Conservation (phyloP, 2,329 filamentous ascomycete genomes). For the Aulographum hederae region DNA sequence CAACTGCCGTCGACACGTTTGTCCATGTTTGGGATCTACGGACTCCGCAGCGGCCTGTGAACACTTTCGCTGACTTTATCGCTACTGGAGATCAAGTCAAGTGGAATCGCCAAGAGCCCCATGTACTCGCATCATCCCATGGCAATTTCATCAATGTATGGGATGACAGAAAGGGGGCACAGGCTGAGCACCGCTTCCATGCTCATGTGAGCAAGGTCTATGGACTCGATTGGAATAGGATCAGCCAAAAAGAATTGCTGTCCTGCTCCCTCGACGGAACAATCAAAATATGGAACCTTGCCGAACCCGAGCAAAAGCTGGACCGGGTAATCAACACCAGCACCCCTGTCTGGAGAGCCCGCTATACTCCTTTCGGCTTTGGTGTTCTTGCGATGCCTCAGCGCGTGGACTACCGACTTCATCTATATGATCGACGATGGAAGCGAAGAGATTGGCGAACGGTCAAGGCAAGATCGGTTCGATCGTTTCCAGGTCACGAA, state of each 20-base stretch:
- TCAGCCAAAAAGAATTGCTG: constrained; percentile 49
- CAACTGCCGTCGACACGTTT: constrained; percentile 83
- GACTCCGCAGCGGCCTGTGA: constrained; percentile 49
- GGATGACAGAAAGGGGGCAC: constrained; percentile 27
- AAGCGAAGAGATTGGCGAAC: too few species aligned
- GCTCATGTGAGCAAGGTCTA: constrained; percentile 91
- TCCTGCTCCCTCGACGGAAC: constrained; percentile 85
- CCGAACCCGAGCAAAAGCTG: constrained; percentile 37
- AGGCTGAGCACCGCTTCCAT: constrained; percentile 65
- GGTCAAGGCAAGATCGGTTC: too few species aligned
- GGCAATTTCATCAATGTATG: constrained; percentile 32
- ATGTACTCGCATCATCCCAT: constrained; percentile 79
- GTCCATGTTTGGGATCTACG: constrained; percentile 87
- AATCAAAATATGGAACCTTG: constrained; percentile 86
- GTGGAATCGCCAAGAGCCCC: constrained; percentile 74
- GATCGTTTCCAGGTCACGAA: constrained; percentile 35
- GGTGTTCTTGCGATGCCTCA: constrained; percentile 85
- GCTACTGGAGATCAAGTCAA: constrained; percentile 90
- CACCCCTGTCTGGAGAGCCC: constrained; percentile 79
- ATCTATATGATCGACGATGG: constrained; percentile 56
- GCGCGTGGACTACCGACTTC: constrained; percentile 66
- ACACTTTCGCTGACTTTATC: constrained; percentile 84
- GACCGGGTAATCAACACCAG: constrained; percentile 65
- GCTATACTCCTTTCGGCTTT: constrained; percentile 77
- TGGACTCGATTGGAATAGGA: constrained; percentile 85